Evolutionary conservation across 2,329 filamentous ascomycete genomes (phyloP).

Genomic region (Claviceps arundinis): DNA sequence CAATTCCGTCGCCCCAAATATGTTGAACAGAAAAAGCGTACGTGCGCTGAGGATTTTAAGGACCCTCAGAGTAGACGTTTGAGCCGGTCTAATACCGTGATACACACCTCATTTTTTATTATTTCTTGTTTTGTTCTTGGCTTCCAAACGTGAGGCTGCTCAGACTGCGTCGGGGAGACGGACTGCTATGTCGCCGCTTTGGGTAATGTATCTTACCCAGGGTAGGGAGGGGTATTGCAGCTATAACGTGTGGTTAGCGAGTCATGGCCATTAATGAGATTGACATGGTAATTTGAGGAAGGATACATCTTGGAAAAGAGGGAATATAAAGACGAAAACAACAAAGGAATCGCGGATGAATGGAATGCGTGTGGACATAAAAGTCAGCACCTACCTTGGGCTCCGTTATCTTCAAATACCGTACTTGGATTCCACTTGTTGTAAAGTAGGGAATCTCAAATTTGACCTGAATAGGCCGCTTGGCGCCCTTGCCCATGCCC

Average conservation of each 20-base stretch:
- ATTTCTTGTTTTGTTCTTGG: too few species aligned
- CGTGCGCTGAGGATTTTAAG: not conserved
- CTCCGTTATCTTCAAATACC: constrained; percentile 98
- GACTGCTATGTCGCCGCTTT: constrained; percentile 92
- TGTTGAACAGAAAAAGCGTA: not conserved
- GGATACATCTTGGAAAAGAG: too few species aligned
- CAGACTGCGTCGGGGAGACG: constrained; percentile 79
- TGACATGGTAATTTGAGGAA: too few species aligned
- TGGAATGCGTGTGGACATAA: not conserved
- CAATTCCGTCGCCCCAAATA: not conserved
- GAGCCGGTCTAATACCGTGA: not conserved
- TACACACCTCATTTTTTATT: too few species aligned
- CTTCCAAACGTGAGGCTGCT: not conserved
- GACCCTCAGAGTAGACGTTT: too few species aligned
- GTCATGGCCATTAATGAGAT: too few species aligned
- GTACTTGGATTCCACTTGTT: constrained; percentile 96
- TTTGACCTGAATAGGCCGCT: constrained; percentile 95
- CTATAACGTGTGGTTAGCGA: constrained; percentile 28
- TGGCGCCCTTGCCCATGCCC: constrained; percentile 65
- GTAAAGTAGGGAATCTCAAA: constrained; percentile 99
- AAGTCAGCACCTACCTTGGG: constrained; percentile 61
- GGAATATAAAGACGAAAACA: too few species aligned
- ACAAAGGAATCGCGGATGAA: not conserved
- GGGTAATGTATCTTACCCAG: constrained; percentile 98
- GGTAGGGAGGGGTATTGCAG: constrained; percentile 95